A percentile compares a stretch with the other conserved stretches of the same genome.
phyloP scores from a whole-genome alignment of 495 filamentous ascomycete species.

The Usnea hakonensis region DNA sequence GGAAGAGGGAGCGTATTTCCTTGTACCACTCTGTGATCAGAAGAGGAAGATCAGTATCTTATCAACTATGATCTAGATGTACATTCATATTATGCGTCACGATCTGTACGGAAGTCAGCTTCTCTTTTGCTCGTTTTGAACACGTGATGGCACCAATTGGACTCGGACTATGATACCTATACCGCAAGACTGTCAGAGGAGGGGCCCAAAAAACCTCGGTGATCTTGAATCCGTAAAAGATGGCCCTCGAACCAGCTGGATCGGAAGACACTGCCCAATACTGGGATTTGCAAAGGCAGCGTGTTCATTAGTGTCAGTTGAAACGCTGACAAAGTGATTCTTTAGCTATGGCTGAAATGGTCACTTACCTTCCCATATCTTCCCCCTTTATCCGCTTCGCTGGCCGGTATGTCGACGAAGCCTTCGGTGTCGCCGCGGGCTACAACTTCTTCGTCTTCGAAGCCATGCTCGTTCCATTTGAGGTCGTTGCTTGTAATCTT shows the following conservation, averaged over 20 bases:
- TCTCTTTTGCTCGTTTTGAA: not conserved
- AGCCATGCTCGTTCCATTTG: conserved; percentile 38
- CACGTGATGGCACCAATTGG: not conserved
- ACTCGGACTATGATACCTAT: no score
- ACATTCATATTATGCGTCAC: conserved; percentile 63
- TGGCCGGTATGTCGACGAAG: conserved; percentile 68
- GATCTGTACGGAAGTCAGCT: conserved; percentile 30
- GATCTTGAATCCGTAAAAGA: no score
- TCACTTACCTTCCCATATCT: conserved; percentile 71
- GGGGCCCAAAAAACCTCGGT: not conserved
- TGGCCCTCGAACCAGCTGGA: not conserved
- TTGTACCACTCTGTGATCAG: not conserved
- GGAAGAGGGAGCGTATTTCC: not conserved
- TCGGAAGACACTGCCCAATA: not conserved
- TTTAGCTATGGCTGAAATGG: conserved; percentile 68
- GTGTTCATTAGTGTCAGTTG: not conserved
- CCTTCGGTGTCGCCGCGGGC: conserved; percentile 50
- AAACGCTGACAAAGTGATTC: not conserved
- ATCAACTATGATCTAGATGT: conserved; percentile 40
- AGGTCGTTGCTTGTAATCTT: conserved; percentile 39
- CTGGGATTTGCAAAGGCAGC: not conserved
- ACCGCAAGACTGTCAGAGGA: no score
- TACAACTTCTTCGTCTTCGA: conserved; percentile 68
- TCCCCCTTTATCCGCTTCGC: conserved; percentile 80
- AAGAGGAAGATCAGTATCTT: not conserved